Conservation (phyloP, 768 basidiomycete genomes). For the Lentinula edodes region DNA sequence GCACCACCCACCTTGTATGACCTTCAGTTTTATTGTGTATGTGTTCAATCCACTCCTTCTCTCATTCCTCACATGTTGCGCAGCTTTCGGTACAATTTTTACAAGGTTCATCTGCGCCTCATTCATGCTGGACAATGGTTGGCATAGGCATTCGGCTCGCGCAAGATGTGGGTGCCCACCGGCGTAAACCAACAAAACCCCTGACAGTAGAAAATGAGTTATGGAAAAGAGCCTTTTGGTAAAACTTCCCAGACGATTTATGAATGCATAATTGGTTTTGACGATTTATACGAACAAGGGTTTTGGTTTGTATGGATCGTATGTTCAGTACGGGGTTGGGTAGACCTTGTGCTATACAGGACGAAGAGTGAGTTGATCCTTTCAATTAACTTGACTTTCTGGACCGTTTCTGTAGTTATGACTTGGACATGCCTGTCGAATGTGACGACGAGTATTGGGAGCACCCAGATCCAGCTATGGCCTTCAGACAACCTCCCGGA, state of each 20-base stretch:
- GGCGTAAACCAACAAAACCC: constrained; percentile 19
- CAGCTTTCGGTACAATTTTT: constrained; percentile 53
- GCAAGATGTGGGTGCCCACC: constrained; percentile 49
- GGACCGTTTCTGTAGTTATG: constrained; percentile 28
- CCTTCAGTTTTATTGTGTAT: constrained; percentile 60
- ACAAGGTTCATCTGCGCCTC: constrained; percentile 53
- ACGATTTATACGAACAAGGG: neutral
- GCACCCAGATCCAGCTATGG: constrained; percentile 25
- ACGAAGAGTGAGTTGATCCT: constrained; percentile 41
- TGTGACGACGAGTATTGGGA: constrained; percentile 51
- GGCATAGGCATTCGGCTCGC: constrained; percentile 49
- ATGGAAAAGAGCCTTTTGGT: constrained; percentile 15
- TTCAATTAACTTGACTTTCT: neutral
- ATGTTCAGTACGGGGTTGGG: constrained; percentile 37
- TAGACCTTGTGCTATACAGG: constrained; percentile 50
- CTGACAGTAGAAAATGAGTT: constrained; percentile 9
- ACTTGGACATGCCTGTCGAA: constrained; percentile 42
- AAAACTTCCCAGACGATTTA: neutral
- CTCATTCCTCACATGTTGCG: neutral
- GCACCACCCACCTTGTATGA: constrained; percentile 66
- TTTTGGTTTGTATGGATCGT: constrained; percentile 11
- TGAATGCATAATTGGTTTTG: neutral
- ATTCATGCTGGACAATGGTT: constrained; percentile 63
- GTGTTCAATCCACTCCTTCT: constrained; percentile 15
- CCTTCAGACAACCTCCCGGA: constrained; percentile 44